Evolutionary conservation across 257 asterid genomes (phyloP).

Genomic region (Nicotiana noctiflora): DNA sequence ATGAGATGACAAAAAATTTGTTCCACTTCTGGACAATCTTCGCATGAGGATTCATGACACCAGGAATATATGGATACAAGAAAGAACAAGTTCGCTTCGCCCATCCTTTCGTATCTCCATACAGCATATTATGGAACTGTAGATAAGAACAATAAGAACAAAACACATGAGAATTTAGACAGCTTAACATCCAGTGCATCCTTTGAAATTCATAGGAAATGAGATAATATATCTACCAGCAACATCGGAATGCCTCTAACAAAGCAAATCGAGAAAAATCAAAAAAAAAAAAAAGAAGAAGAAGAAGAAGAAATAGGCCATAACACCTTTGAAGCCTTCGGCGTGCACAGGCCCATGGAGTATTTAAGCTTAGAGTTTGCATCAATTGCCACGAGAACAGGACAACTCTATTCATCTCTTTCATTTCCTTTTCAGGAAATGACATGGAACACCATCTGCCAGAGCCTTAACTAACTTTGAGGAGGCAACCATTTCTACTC

Average conservation of each 20-base stretch:
- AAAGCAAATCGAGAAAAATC: neutral
- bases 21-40: conserved; percentile 65
- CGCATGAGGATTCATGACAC: conserved; percentile 84
- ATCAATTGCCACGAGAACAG: neutral
- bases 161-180: conserved; percentile 4
- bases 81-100: conserved; percentile 39
- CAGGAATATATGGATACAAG: conserved; percentile 45
- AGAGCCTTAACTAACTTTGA: neutral
- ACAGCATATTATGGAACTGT: conserved; percentile 57
- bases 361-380: neutral
- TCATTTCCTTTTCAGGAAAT: neutral
- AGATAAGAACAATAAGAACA: conserved; percentile 6
- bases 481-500: neutral
- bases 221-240: neutral
- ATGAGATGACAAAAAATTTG: conserved; percentile 60
- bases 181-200: neutral
- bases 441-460: conserved; percentile 1
- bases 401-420: neutral
- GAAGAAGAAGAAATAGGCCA: neutral
- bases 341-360: neutral
- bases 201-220: neutral
- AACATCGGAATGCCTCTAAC: neutral
- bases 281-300: too few species aligned
- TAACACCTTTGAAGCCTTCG: neutral
- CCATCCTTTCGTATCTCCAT: conserved; percentile 72